Percentiles rank a stretch among this genome's conserved stretches.
Conservation (phyloP, 805 yeast species). For the Kluyveromyces nonfermentans region DNA sequence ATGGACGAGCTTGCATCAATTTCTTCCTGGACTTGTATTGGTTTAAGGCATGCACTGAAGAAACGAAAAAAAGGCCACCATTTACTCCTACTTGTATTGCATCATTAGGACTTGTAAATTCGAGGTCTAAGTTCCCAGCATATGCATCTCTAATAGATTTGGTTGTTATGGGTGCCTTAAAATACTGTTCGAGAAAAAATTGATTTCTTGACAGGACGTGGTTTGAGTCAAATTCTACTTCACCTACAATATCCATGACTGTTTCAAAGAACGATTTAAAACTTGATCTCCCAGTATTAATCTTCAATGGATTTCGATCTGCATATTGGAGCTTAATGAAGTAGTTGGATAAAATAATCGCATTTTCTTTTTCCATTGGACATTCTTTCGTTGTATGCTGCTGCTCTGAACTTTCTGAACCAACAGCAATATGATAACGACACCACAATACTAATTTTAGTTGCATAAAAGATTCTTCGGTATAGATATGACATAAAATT, state of each 20-base stretch:
- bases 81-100: slow-evolving; percentile 46
- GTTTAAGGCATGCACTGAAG: slow-evolving; percentile 26
- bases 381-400: slow-evolving; percentile 50
- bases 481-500: slow-evolving; percentile 36
- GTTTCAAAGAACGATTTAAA: slow-evolving; percentile 63
- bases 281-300: slow-evolving; percentile 53
- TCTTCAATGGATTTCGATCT: slow-evolving; percentile 49
- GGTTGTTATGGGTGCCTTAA: slow-evolving; percentile 39
- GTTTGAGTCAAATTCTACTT: slow-evolving; percentile 40
- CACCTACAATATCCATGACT: slow-evolving; percentile 62
- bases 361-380: slow-evolving; percentile 29
- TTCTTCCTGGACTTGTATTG: slow-evolving; percentile 52
- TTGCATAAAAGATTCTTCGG: slow-evolving; percentile 49
- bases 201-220: slow-evolving; percentile 38
- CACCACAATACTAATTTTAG: slow-evolving; percentile 73
- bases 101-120: slow-evolving; percentile 24
- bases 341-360: slow-evolving; percentile 25
- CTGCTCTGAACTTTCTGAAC: slow-evolving; percentile 51
- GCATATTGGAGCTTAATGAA: slow-evolving; percentile 32
- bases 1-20: slow-evolving; percentile 69
- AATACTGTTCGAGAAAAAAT: slow-evolving; percentile 35
- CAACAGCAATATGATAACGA: slow-evolving; percentile 57
- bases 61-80: slow-evolving; percentile 45
- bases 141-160: slow-evolving; percentile 41
- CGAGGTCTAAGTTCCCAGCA: slow-evolving; percentile 36